phyloP scores from a whole-genome alignment of 371 early-diverging fungal species.

The Phascolomyces articulosus region DNA sequence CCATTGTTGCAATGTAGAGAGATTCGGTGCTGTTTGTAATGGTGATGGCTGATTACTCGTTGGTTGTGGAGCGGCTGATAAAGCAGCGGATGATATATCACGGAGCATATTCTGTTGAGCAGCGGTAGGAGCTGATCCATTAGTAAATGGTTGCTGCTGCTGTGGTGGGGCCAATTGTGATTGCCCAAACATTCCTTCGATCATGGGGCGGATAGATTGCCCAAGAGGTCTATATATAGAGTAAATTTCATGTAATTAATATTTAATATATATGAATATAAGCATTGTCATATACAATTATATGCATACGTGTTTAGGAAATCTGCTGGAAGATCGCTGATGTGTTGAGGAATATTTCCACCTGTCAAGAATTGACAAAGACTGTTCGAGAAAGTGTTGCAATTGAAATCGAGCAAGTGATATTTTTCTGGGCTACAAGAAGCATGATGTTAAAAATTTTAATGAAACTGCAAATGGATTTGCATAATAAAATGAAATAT shows the following conservation, averaged over 20 bases:
- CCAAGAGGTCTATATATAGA: constrained; percentile 69
- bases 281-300: too few relatives aligned
- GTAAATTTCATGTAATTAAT: too few relatives aligned
- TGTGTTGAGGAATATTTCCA: constrained; percentile 73
- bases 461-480: too few relatives aligned
- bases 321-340: constrained; percentile 70
- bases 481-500: too few relatives aligned
- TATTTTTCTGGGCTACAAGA: constrained; percentile 72
- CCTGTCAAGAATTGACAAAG: constrained; percentile 85
- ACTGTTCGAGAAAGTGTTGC: constrained; percentile 81
- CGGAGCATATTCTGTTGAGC: constrained; percentile 25
- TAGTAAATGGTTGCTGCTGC: constrained; percentile 14
- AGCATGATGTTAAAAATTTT: too few relatives aligned
- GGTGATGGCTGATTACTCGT: background rate
- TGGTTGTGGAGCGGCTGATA: constrained; percentile 35
- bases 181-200: constrained; percentile 81
- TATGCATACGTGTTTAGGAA: constrained; percentile 63
- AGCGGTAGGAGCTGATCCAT: constrained; percentile 9
- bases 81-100: constrained; percentile 39
- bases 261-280: too few relatives aligned
- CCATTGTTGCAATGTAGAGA: constrained; percentile 29
- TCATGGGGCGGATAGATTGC: constrained; percentile 75
- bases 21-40: constrained; percentile 39
- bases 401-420: constrained; percentile 90
- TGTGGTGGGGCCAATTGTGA: constrained; percentile 25